These are phyloP conservation scores for Aspergillus tubingensis DNA, from an alignment of 2,329 filamentous ascomycete genomes.

Conservation along the genomic window DNA sequence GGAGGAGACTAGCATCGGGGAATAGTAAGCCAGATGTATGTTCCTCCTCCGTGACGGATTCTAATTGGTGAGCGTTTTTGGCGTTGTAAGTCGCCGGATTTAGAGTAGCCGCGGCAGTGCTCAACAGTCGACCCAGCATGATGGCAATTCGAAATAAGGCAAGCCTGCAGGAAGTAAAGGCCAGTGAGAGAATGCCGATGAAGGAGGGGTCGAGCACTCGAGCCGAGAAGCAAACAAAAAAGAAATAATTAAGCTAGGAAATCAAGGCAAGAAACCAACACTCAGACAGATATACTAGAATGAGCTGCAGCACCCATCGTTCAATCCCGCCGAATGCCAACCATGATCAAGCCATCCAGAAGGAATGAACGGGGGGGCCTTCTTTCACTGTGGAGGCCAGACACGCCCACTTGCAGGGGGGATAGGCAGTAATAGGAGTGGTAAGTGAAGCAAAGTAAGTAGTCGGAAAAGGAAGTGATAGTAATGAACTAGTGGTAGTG, in stretches of 20 bases:
- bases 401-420: slow-evolving; percentile 11
- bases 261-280: slow-evolving; percentile 17
- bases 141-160: slow-evolving; percentile 19
- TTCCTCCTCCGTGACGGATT: slow-evolving; percentile 53
- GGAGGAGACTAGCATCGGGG: slow-evolving; percentile 47
- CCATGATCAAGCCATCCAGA: slow-evolving; percentile 26
- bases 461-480: neutral
- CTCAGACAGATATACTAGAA: slow-evolving; percentile 32
- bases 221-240: slow-evolving; percentile 9
- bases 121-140: slow-evolving; percentile 48
- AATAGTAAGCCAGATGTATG: slow-evolving; percentile 52
- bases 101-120: slow-evolving; percentile 46
- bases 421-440: neutral
- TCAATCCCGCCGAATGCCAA: slow-evolving; percentile 30
- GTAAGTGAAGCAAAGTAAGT: neutral
- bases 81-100: slow-evolving; percentile 43
- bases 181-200: neutral
- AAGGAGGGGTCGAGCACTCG: slow-evolving; percentile 8
- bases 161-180: slow-evolving; percentile 19
- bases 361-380: slow-evolving; percentile 6
- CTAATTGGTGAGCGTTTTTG: slow-evolving; percentile 42
- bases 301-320: slow-evolving; percentile 38
- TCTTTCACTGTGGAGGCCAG: slow-evolving; percentile 5
- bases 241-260: neutral
- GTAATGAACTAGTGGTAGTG: neutral